Base-by-base conservation (phyloP, 2,329 filamentous ascomycete species). In the Microcera coccophila region DNA sequence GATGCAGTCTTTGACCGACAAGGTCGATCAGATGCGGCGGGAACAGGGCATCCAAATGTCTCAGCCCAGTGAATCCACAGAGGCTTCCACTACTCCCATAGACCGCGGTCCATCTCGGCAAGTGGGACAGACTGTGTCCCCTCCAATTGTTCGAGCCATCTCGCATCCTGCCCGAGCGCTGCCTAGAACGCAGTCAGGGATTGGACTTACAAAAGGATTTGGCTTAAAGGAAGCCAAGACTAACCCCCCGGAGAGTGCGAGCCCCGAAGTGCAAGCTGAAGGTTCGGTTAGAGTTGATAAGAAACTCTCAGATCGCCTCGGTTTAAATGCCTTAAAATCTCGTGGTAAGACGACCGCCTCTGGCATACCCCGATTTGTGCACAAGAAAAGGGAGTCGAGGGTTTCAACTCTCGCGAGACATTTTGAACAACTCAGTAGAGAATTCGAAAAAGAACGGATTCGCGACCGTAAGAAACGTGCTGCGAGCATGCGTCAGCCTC, bases 361-460 rank as follows among this genome's bases (percentile, higher is more conserved):
- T 1, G 76, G 91, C 32, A 97, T 98, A 47, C 90, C 90, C 20
- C 82, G 93, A 22, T 93, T 93, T 19, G 81, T 95, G 20, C 82
- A 85, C 38, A 87, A 83, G 60, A 82, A 78, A 54, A 84, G 82
- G 52, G 78, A 84, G 39, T 81, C 87, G 3, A 87, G 86, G 57
- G 93, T 98, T 3, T 94, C 90, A 8, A 90, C 84, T n/a, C 74
- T 98, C 38, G 89, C 93, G 15, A 88, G 88, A 55, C 93, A 97
- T 63, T 97, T 98, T 61, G 94, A 98, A 65, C 90, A 97, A 63
- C 75, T 98, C 43, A 96, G 90, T 55, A 84, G 90, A 18, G 94
- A 98, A 60, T 98, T 98, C 54, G 90, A 96, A 61, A 95, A 91
- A 57, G 91, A 98, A 66, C 81, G 93, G 34, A 79, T 94, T 53